These are phyloP conservation scores for Solanum tarapatanum DNA, from an alignment of 257 asterid species.

Conservation along the genomic window DNA sequence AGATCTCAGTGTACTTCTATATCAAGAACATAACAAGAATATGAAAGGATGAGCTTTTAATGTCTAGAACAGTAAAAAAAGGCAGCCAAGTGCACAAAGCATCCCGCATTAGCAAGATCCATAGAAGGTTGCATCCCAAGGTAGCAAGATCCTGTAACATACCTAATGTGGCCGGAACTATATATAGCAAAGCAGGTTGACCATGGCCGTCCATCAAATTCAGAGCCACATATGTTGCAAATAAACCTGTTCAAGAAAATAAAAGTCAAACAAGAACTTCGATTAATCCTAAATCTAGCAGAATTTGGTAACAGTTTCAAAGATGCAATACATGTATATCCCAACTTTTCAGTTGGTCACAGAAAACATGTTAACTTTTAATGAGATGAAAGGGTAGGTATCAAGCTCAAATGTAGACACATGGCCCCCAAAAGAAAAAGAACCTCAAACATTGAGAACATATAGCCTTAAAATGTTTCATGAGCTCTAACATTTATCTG, in stretches of 20 bases:
- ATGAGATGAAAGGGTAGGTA: background rate
- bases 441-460: background rate
- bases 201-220: constrained; percentile 96
- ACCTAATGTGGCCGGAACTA: constrained; percentile 95
- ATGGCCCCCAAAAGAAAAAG: background rate
- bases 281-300: background rate
- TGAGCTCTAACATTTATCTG: background rate
- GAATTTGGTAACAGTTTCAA: background rate
- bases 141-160: background rate
- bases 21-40: background rate
- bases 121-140: background rate
- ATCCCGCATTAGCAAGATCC: background rate
- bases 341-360: background rate
- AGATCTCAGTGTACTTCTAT: background rate
- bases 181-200: constrained; percentile 94
- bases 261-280: background rate
- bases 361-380: background rate
- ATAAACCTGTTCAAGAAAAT: constrained; percentile 48
- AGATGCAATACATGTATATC: background rate
- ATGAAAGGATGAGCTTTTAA: background rate
- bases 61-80: background rate
- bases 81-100: background rate
- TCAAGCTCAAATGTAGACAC: background rate
- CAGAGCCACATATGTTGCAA: constrained; percentile 79
- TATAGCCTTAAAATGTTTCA: background rate